A percentile compares a stretch with the other conserved stretches of the same genome.
Evolutionary conservation across 2,329 filamentous ascomycete genomes (phyloP).

Genomic region (Neocatenulostroma microsporum): DNA sequence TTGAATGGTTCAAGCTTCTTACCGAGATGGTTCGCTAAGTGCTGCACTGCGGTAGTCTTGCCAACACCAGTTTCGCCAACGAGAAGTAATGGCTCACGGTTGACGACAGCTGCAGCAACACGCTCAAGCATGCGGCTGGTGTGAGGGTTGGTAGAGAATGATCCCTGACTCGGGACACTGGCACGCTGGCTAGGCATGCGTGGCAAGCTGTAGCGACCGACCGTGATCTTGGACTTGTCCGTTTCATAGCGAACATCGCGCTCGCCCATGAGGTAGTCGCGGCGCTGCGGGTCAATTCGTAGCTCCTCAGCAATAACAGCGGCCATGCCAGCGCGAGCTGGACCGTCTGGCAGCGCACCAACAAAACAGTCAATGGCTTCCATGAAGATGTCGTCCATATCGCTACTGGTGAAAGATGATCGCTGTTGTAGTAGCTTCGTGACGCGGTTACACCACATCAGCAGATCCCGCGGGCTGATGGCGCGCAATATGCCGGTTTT

Average conservation of each 20-base stretch:
- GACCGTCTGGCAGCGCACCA: slow-evolving; percentile 63
- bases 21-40: slow-evolving; percentile 74
- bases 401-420: slow-evolving; percentile 57
- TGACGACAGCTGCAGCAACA: slow-evolving; percentile 71
- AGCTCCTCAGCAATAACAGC: slow-evolving; percentile 75
- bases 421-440: slow-evolving; percentile 55
- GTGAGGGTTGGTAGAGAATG: slow-evolving; percentile 83
- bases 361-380: slow-evolving; percentile 91
- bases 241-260: slow-evolving; percentile 63
- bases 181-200: slow-evolving; percentile 6
- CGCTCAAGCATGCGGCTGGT: slow-evolving; percentile 81
- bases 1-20: slow-evolving; percentile 90
- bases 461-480: slow-evolving; percentile 65
- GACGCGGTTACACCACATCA: slow-evolving; percentile 85
- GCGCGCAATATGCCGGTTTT: slow-evolving; percentile 53
- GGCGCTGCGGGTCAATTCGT: slow-evolving; percentile 73
- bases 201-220: slow-evolving; percentile 26
- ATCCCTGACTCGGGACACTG: slow-evolving; percentile 36
- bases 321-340: slow-evolving; percentile 54
- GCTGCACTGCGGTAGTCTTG: slow-evolving; percentile 94
- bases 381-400: slow-evolving; percentile 82
- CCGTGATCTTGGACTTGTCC: slow-evolving; percentile 20
- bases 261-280: slow-evolving; percentile 66
- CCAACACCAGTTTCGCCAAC: slow-evolving; percentile 99
- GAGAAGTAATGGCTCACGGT: slow-evolving; percentile 81